A percentile compares a stretch with the other conserved stretches of the same genome.
phyloP scores from a whole-genome alignment of 306 rosid species.

The Datisca glomerata region DNA sequence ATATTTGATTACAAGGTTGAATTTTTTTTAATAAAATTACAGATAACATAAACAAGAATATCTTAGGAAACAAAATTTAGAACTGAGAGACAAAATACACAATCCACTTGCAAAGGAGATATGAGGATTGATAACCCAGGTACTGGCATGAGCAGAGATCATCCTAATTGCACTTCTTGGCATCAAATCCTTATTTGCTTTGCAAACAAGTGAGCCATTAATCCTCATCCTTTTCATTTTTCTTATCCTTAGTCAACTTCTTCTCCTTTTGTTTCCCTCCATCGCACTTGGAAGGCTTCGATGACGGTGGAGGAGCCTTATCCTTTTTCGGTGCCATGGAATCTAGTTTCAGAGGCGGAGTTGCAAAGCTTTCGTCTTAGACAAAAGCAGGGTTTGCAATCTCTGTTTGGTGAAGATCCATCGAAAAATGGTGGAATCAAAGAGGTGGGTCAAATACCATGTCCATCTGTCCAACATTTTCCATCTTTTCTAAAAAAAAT shows the following conservation, averaged over 20 bases:
- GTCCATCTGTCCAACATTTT: too few species aligned
- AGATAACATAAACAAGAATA: too few species aligned
- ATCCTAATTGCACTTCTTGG: slow-evolving; percentile 6
- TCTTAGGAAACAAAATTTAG: too few species aligned
- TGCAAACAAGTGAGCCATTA: slow-evolving; percentile 4
- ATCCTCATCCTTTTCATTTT: slow-evolving; percentile 19
- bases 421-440: too few species aligned
- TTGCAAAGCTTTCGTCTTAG: slow-evolving; percentile 1
- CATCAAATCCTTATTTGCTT: slow-evolving; percentile 11
- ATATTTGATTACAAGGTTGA: too few species aligned
- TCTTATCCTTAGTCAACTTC: slow-evolving; percentile 19
- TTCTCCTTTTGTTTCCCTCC: slow-evolving; percentile 43
- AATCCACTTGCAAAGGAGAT: not conserved
- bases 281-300: slow-evolving; percentile 28
- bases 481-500: too few species aligned
- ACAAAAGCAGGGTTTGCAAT: not conserved
- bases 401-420: too few species aligned
- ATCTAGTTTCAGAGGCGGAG: not conserved
- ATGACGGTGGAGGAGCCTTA: slow-evolving; percentile 32
- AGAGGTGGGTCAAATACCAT: too few species aligned
- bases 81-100: too few species aligned
- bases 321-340: slow-evolving; percentile 35
- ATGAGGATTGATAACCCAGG: slow-evolving; percentile 4
- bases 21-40: too few species aligned
- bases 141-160: slow-evolving; percentile 6